Percentiles rank a stretch among this genome's conserved stretches.
Evolutionary conservation across 805 yeast genomes (phyloP).

Genomic region (Groenewaldozyma tartarivorans): DNA sequence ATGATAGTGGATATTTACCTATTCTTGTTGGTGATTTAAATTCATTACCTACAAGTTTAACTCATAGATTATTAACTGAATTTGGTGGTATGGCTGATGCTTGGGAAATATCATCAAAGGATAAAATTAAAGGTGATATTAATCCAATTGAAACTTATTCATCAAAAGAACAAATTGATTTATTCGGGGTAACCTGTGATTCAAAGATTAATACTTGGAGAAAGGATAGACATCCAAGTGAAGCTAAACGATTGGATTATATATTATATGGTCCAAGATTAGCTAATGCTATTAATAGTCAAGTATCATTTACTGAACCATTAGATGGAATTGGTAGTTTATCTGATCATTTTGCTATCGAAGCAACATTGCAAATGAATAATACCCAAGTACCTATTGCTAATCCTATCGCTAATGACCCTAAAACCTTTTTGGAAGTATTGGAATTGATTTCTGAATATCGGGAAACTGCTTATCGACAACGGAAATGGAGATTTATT

Average conservation of each 20-base stretch:
- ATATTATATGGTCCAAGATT: conserved; percentile 59
- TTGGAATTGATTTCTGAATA: conserved; percentile 39
- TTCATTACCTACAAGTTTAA: conserved; percentile 78
- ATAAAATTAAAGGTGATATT: conserved; percentile 27
- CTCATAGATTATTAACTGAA: conserved; percentile 59
- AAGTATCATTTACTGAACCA: conserved; percentile 64
- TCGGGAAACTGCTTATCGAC: conserved; percentile 45
- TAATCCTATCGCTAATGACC: conserved; percentile 1
- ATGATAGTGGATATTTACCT: conserved; percentile 71
- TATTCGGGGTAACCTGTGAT: conserved; percentile 87
- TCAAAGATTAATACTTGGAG: conserved; percentile 86
- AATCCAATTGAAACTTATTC: conserved; percentile 11
- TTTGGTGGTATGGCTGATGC: conserved; percentile 69
- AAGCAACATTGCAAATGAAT: conserved; percentile 18
- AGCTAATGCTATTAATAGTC: conserved; percentile 49
- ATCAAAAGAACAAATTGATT: conserved; percentile 52
- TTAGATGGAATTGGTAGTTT: conserved; percentile 63
- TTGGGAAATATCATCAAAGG: conserved; percentile 51
- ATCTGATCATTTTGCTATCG: conserved; percentile 84
- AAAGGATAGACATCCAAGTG: conserved; percentile 37
- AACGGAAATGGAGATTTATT: conserved; percentile 50
- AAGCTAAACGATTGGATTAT: conserved; percentile 86
- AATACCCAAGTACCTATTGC: conserved; percentile 1
- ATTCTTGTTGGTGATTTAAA: conserved; percentile 91
- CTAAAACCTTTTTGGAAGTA: conserved; percentile 38